Conservation (phyloP, 2,329 filamentous ascomycete species). For the Colletotrichum higginsianum region DNA sequence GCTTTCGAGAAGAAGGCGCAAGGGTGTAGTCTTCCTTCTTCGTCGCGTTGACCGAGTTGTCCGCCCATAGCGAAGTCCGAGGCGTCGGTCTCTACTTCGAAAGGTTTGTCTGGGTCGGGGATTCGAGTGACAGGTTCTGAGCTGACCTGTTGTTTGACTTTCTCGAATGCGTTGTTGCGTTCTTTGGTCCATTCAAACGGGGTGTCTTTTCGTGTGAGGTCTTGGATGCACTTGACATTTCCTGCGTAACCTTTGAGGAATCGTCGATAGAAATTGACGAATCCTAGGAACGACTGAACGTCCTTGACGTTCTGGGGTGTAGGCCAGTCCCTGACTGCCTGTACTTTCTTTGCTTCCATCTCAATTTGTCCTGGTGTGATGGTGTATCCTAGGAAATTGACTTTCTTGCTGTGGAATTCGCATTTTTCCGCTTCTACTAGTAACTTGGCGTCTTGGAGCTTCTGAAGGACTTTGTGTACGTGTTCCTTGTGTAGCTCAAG, state of each 20-base stretch:
- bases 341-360: neutral
- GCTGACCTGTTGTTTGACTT: no score
- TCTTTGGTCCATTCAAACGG: no score
- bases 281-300: neutral
- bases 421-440: no score
- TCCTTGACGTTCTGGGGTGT: neutral
- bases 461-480: neutral
- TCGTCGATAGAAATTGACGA: neutral
- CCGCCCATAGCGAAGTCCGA: constrained; percentile 3
- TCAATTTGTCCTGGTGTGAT: neutral
- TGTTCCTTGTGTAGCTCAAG: neutral
- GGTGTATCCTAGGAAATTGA: neutral
- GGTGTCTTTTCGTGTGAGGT: neutral
- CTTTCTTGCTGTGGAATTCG: neutral
- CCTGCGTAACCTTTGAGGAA: neutral
- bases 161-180: no score
- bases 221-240: neutral
- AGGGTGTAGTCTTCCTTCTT: no score
- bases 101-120: no score
- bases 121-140: no score
- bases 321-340: neutral
- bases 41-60: constrained; percentile 2
- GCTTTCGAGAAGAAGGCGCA: no score
- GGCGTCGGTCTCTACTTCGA: constrained; percentile 10
- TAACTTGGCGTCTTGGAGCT: neutral